Evolutionary conservation across 2,329 filamentous ascomycete genomes (phyloP), one percentile per base, ranked within the genome.

Genomic region (Talaromyces sp.): DNA sequence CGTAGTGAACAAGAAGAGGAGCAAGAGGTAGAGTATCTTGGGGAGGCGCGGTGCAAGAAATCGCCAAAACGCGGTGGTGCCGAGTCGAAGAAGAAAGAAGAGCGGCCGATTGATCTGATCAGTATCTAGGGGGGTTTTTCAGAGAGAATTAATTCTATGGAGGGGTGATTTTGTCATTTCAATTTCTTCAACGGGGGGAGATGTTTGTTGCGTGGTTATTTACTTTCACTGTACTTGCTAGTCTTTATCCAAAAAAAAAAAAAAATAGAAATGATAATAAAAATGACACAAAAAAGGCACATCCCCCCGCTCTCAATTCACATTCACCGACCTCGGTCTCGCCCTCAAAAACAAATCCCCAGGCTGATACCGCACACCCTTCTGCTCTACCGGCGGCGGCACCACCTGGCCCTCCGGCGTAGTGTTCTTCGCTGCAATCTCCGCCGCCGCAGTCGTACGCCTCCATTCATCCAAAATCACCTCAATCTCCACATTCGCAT

Each of bases 401-500:
- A 9, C 19, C 9, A 13, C 19, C 15, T n/a, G 19, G 6, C 25
- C 44, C 13, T 27, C 25, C 10, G 15, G 25, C 10, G 36, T 9
- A 15, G 15, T 39, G 4, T n/a, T 25, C 17, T 58, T 56, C 2
- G 39, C 51, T 4, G 57, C 57, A 4, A 39, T 39, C 51, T 59
- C 60, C 17, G 51, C 49, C 11, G 51, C 60, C 1, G 19, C 60
- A 6, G 39, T 59, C 2, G n/a, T 39, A 36, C 67, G 74, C 66
- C 77, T 79, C 85, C 85, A 88, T 70, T 86, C 85, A 15, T 80
- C 78, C 27, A 88, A 68, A 66, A 87, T 71, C 7, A 85, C 84
- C 64, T 80, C 79, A 19, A 85, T 80, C 72, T 88, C 85, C 44
- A 78, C 78, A 62, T 83, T 75, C 51, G 84, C 77, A 69, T 88